These are phyloP conservation scores for Echites panduratus DNA, from an alignment of 257 asterid species.

Conservation along the genomic window DNA sequence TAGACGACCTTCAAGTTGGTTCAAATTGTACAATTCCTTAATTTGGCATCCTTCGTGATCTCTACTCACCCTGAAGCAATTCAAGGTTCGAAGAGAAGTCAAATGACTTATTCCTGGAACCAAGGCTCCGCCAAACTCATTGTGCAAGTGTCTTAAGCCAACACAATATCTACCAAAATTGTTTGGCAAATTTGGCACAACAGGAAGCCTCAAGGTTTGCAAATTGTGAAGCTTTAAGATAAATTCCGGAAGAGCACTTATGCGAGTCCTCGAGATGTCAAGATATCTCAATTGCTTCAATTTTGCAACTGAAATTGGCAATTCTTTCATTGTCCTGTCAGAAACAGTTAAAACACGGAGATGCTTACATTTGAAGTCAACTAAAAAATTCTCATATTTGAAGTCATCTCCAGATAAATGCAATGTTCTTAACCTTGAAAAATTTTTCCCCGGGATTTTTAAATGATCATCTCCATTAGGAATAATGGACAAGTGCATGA, in stretches of 20 bases:
- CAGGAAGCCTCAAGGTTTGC: slow-evolving; percentile 2
- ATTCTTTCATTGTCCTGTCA: background rate
- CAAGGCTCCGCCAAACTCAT: no score
- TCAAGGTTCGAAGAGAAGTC: slow-evolving; percentile 16
- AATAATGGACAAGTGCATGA: no score
- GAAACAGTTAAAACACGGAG: slow-evolving; percentile 4
- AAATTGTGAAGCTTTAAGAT: slow-evolving; percentile 12
- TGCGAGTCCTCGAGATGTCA: slow-evolving; percentile 7
- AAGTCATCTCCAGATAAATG: no score
- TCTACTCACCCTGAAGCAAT: slow-evolving; percentile 5
- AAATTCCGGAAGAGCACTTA: slow-evolving; percentile 5
- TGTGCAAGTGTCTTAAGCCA: slow-evolving; percentile 19
- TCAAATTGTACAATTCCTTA: slow-evolving; percentile 9
- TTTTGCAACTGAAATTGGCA: slow-evolving; percentile 12
- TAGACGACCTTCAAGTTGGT: slow-evolving; percentile 9
- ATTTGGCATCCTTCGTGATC: slow-evolving; percentile 8
- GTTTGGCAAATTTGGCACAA: background rate
- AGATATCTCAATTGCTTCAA: background rate
- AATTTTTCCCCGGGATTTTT: no score
- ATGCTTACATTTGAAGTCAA: background rate
- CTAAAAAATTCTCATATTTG: no score
- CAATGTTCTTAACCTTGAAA: no score
- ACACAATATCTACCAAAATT: background rate
- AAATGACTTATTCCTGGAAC: slow-evolving; percentile 22
- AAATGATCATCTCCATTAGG: no score